phyloP scores from a whole-genome alignment of 805 yeast species.

The Candida suzukii region DNA sequence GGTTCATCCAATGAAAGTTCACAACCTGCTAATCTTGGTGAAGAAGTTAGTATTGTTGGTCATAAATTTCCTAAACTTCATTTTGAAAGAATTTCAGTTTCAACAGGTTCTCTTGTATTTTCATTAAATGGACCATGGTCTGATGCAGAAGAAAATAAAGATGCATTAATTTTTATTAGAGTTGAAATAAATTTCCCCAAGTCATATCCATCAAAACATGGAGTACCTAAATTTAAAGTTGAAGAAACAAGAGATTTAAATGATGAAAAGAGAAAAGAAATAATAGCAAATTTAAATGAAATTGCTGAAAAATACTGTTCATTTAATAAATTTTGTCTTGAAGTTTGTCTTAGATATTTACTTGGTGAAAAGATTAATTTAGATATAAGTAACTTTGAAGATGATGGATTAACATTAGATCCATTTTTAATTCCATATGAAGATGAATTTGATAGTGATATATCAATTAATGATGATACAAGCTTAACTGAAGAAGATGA shows the following conservation, averaged over 20 bases:
- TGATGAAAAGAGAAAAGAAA: slow-evolving; percentile 38
- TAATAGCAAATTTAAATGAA: slow-evolving; percentile 43
- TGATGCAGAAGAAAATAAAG: slow-evolving; percentile 27
- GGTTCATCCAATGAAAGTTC: slow-evolving; percentile 24
- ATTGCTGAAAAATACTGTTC: slow-evolving; percentile 53
- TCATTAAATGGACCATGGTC: slow-evolving; percentile 82
- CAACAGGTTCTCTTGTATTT: slow-evolving; percentile 72
- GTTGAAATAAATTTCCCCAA: slow-evolving; percentile 65
- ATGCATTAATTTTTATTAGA: slow-evolving; percentile 55
- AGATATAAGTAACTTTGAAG: slow-evolving; percentile 27
- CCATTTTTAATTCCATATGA: slow-evolving; percentile 23
- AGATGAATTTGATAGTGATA: slow-evolving; percentile 16
- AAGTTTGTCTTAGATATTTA: slow-evolving; percentile 66
- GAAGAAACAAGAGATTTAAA: slow-evolving; percentile 76
- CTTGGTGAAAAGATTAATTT: slow-evolving; percentile 71
- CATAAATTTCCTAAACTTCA: slow-evolving; percentile 81
- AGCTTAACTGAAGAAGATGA: slow-evolving; percentile 3
- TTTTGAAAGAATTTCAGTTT: slow-evolving; percentile 82
- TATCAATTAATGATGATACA: slow-evolving; percentile 10
- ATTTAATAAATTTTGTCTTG: slow-evolving; percentile 63
- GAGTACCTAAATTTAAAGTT: slow-evolving; percentile 48
- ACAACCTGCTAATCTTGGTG: slow-evolving; percentile 67
- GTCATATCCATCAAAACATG: slow-evolving; percentile 54
- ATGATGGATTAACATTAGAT: slow-evolving; percentile 18
- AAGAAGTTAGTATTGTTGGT: slow-evolving; percentile 84